Base-by-base conservation (phyloP, 257 asterid species). In the Mitragyna speciosa region DNA sequence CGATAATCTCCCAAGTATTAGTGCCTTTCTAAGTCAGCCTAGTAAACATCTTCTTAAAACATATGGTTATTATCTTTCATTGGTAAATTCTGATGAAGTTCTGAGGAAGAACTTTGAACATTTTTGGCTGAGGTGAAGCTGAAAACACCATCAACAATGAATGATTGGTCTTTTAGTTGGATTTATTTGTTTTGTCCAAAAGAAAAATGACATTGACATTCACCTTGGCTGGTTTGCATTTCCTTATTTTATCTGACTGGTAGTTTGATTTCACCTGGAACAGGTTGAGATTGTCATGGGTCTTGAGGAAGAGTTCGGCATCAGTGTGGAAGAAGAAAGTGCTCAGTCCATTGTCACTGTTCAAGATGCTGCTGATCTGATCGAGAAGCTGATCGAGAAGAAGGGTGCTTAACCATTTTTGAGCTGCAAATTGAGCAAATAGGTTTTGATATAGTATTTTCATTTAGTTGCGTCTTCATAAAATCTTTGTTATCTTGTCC, bases 241-340 rank as follows among this genome's bases (percentile, higher is more conserved):
- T 73, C 54, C 70, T 77, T 26, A 39, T 52, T 75, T 59, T 26
- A 54, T 12, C 63, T 69, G 26, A 56, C 59, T 68, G 43, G 22
- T 58, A 41, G 15, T 0, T 41, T 3, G 19, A 15, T 36, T 63
- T 72, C 12, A 24, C 63, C 17, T 30, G 47, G 24, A 24, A 9
- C 72, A 93, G 97, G 98, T 93, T 49, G 98, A 93, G 92, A 93
- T 92, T 69, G 97, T 94, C 56, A 94, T 94, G 98, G 97, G 97
- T 76, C 94, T 94, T 17, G 98, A 95, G 86, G 98, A 93, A 90
- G 98, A 87, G 83, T 95, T 95, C 30, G 97, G 94, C 17, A 95
- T 95, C 80, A 81, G 86, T 14, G 97, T 95, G 11, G 97, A 94
- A 88, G 98, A 94, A 79, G 98, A 94, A 59, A 94, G 89, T 45